These are phyloP conservation scores for Litchi chinensis DNA, from an alignment of 345 rosid genomes.

Conservation along the genomic window DNA sequence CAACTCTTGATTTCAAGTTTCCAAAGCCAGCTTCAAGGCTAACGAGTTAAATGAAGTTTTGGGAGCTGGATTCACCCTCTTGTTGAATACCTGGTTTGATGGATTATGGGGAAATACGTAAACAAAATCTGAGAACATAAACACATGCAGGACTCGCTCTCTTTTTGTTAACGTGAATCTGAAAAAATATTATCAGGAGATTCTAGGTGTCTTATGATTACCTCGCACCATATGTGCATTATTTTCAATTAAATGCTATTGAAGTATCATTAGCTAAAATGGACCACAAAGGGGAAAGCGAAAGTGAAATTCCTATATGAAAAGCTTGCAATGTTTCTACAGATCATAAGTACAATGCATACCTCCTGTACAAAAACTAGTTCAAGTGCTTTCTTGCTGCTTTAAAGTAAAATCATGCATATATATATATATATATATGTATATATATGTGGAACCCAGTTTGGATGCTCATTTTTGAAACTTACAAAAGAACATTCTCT, in stretches of 20 bases:
- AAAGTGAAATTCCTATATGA: background rate
- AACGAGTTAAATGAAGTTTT: conserved; percentile 39
- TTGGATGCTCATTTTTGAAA: conserved; percentile 61
- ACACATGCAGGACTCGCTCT: too few species aligned
- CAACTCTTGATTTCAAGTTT: conserved; percentile 54
- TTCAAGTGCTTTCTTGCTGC: conserved; percentile 39
- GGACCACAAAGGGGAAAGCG: too few species aligned
- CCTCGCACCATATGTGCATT: too few species aligned
- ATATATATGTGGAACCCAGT: conserved; percentile 61
- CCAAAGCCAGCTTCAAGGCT: conserved; percentile 70
- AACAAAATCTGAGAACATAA: too few species aligned
- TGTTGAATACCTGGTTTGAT: conserved; percentile 32
- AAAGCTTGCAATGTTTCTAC: background rate
- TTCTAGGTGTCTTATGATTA: too few species aligned
- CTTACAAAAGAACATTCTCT: conserved; percentile 35
- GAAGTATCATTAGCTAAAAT: too few species aligned
- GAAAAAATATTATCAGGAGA: too few species aligned
- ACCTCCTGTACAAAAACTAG: conserved; percentile 42
- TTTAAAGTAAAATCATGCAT: conserved; percentile 47
- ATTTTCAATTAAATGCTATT: too few species aligned
- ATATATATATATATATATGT: conserved; percentile 68
- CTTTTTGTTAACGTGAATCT: too few species aligned
- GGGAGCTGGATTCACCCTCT: conserved; percentile 31
- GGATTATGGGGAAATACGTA: too few species aligned
- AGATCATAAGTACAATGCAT: conserved; percentile 3